A percentile compares a stretch with the other conserved stretches of the same genome.
phyloP scores from a whole-genome alignment of 2,329 filamentous ascomycete genomes.

The Hypoxylon rubiginosum region DNA sequence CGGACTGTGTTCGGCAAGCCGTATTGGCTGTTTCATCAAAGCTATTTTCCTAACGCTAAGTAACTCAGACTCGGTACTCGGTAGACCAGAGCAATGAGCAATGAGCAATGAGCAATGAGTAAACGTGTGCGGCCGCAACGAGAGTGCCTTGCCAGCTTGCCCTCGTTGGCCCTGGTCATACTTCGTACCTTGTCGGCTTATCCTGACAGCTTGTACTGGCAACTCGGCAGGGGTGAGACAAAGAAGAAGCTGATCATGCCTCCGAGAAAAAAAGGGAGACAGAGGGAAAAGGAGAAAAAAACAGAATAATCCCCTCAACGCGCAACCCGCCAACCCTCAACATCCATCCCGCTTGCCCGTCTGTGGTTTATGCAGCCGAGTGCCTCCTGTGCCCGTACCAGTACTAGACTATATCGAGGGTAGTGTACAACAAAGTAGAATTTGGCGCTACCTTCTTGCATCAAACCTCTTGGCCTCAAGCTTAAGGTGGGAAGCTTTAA shows the following conservation, averaged over 20 bases:
- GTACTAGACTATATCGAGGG: slow-evolving; percentile 40
- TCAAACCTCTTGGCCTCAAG: slow-evolving; percentile 30
- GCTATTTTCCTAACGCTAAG: slow-evolving; percentile 13
- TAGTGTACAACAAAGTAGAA: slow-evolving; percentile 31
- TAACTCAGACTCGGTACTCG: slow-evolving; percentile 15
- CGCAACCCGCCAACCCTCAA: not conserved
- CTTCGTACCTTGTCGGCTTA: slow-evolving; percentile 29
- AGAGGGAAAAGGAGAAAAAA: not conserved
- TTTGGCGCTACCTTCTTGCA: slow-evolving; percentile 32
- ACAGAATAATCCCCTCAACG: slow-evolving; percentile 36
- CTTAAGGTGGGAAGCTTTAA: slow-evolving; percentile 35
- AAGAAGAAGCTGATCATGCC: slow-evolving; percentile 33
- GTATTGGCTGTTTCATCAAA: slow-evolving; percentile 35
- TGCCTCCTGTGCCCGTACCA: slow-evolving; percentile 20
- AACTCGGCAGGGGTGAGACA: slow-evolving; percentile 42
- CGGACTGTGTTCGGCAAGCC: slow-evolving; percentile 33
- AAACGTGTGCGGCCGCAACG: slow-evolving; percentile 6
- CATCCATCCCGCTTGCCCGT: slow-evolving; percentile 36
- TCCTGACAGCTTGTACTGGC: slow-evolving; percentile 6
- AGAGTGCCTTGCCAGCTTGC: slow-evolving; percentile 8
- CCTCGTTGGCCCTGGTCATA: not conserved
- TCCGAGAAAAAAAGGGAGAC: slow-evolving; percentile 4
- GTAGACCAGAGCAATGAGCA: slow-evolving; percentile 12
- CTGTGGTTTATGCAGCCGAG: slow-evolving; percentile 23
- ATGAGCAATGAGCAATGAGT: not conserved